Percentiles rank a stretch among this genome's conserved stretches.
phyloP scores from a whole-genome alignment of 83 land plant species.

The Diphasiastrum complanatum region DNA sequence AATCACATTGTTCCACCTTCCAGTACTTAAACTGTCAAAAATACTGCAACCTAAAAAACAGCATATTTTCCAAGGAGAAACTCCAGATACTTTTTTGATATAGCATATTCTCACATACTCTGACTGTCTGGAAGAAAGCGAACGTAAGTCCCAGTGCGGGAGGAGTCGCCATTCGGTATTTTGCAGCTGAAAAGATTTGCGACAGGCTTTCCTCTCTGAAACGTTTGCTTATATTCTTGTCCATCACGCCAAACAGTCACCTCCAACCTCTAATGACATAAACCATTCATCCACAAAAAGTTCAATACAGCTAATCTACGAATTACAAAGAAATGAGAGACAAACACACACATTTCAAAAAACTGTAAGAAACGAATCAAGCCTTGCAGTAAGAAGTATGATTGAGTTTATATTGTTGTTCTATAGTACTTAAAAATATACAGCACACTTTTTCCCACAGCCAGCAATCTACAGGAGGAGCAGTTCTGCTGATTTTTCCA shows the following conservation, averaged over 20 bases:
- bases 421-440: no score
- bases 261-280: conserved; percentile 51
- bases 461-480: no score
- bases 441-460: no score
- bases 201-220: conserved; percentile 68
- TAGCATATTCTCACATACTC: conserved; percentile 34
- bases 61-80: no score
- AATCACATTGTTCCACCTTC: no score
- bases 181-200: conserved; percentile 29
- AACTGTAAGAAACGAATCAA: no score
- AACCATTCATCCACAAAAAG: conserved; percentile 3
- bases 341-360: no score
- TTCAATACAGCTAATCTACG: not conserved
- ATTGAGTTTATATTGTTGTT: no score
- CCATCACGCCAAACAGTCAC: conserved; percentile 98
- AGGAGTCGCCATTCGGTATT: conserved; percentile 34
- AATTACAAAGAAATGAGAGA: not conserved
- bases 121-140: conserved; percentile 91
- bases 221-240: conserved; percentile 64
- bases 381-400: no score
- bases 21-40: not conserved
- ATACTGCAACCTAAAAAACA: not conserved
- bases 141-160: conserved; percentile 64
- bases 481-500: no score
- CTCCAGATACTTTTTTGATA: no score